These are phyloP conservation scores for Balansia obtecta DNA, from an alignment of 2,329 filamentous ascomycete species.

Conservation along the genomic window DNA sequence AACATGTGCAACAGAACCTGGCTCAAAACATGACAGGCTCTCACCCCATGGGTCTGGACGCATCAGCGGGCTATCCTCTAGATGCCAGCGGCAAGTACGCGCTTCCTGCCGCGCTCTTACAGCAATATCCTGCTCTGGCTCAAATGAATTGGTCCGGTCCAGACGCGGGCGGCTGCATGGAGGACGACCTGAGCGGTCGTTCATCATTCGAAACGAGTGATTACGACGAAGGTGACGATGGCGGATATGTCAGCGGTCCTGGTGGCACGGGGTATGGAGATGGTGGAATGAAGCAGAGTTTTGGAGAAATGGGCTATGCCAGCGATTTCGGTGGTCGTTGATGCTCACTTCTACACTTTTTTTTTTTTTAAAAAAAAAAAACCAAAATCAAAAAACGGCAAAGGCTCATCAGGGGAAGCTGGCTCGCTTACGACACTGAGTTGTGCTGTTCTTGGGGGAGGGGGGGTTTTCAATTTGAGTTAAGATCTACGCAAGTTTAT, in stretches of 20 bases:
- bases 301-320: slow-evolving; percentile 37
- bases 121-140: slow-evolving; percentile 88
- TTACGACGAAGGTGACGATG: slow-evolving; percentile 61
- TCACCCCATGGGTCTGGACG: slow-evolving; percentile 47
- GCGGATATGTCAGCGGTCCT: slow-evolving; percentile 52
- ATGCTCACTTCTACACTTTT: not conserved
- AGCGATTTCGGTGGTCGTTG: slow-evolving; percentile 39
- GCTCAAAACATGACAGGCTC: slow-evolving; percentile 45
- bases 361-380: too few relatives aligned
- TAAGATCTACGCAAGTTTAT: not conserved
- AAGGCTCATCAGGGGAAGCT: not conserved
- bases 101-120: slow-evolving; percentile 76
- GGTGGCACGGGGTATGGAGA: slow-evolving; percentile 48
- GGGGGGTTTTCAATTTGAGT: not conserved
- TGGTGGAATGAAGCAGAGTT: slow-evolving; percentile 42
- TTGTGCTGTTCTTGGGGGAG: not conserved
- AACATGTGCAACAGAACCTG: slow-evolving; percentile 54
- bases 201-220: slow-evolving; percentile 77
- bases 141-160: slow-evolving; percentile 66
- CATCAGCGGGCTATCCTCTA: slow-evolving; percentile 44
- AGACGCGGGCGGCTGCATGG: slow-evolving; percentile 57
- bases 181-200: slow-evolving; percentile 65
- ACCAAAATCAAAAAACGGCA: too few relatives aligned
- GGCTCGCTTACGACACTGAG: too few relatives aligned
- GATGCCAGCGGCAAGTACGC: slow-evolving; percentile 47